Percentiles rank a stretch among this genome's conserved stretches.
phyloP scores from a whole-genome alignment of 441 rosid genomes.

The Manihot esculenta region DNA sequence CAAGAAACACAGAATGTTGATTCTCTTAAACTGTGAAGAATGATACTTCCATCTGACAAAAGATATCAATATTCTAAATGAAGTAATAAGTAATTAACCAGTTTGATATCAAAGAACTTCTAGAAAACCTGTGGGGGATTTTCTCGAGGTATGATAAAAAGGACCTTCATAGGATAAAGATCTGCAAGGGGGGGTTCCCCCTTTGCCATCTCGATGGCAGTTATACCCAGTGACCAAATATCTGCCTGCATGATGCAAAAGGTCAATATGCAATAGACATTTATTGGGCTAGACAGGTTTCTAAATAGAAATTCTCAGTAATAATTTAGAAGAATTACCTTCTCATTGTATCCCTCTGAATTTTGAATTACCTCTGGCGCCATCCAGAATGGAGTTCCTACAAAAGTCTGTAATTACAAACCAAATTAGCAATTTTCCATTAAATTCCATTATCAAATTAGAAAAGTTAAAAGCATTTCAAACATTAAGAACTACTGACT shows the following conservation, averaged over 20 bases:
- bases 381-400: conserved; percentile 99
- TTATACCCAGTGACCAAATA: conserved; percentile 98
- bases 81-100: conserved; percentile 24
- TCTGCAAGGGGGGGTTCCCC: conserved; percentile 99
- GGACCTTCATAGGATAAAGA: conserved; percentile 99
- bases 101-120: conserved; percentile 27
- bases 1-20: conserved; percentile 24
- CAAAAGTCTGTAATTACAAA: conserved; percentile 80
- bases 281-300: background rate
- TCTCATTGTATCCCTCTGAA: conserved; percentile 96
- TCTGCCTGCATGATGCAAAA: conserved; percentile 74
- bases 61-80: conserved; percentile 15
- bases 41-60: conserved; percentile 6
- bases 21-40: conserved; percentile 24
- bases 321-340: conserved; percentile 46
- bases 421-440: conserved; percentile 42
- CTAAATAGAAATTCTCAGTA: conserved; percentile 8
- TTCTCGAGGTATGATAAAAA: conserved; percentile 98
- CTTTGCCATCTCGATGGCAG: conserved; percentile 98
- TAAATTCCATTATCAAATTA: conserved; percentile 9
- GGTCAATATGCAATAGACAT: conserved; percentile 19
- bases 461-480: background rate
- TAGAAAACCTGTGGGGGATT: conserved; percentile 95
- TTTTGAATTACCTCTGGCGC: conserved; percentile 99
- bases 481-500: background rate